Evolutionary conservation across 2,329 filamentous ascomycete genomes (phyloP).

Genomic region (Kalmusia sp.): DNA sequence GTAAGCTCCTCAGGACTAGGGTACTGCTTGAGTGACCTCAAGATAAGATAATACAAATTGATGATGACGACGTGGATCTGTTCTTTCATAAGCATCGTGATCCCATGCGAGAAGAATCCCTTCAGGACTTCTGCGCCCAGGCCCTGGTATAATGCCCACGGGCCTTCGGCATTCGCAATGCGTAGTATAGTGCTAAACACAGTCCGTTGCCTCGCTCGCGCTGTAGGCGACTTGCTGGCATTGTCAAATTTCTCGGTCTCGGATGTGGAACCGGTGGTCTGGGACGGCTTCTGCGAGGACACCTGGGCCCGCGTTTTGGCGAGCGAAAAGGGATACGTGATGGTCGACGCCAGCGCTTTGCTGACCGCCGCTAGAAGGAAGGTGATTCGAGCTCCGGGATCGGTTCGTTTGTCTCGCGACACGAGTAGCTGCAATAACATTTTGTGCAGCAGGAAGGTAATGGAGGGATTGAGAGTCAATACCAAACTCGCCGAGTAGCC

Average conservation of each 20-base stretch:
- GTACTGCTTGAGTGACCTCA: conserved; percentile 55
- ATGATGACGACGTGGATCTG: conserved; percentile 75
- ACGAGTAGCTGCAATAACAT: conserved; percentile 69
- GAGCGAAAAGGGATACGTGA: conserved; percentile 86
- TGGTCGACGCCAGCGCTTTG: conserved; percentile 76
- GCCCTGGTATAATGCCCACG: conserved; percentile 75
- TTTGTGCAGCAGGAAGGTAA: conserved; percentile 86
- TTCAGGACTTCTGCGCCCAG: conserved; percentile 79
- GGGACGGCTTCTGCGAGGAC: conserved; percentile 49
- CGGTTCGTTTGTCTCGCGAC: conserved; percentile 58
- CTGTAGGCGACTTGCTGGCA: conserved; percentile 20
- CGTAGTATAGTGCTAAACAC: conserved; percentile 69
- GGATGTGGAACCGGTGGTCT: conserved; percentile 33
- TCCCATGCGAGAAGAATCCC: conserved; percentile 83
- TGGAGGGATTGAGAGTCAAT: conserved; percentile 82
- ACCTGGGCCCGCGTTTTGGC: conserved; percentile 83
- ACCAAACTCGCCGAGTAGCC: conserved; percentile 84
- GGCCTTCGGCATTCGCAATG: conserved; percentile 68
- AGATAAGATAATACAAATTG: conserved; percentile 71
- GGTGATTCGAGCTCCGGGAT: conserved; percentile 61
- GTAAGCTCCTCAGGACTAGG: conserved; percentile 50
- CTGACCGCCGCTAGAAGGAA: conserved; percentile 77
- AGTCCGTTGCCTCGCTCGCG: conserved; percentile 51
- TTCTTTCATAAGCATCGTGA: conserved; percentile 88
- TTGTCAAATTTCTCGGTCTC: conserved; percentile 36